phyloP scores from a whole-genome alignment of 2,329 filamentous ascomycete genomes.

The Cryoendolithus antarcticus region DNA sequence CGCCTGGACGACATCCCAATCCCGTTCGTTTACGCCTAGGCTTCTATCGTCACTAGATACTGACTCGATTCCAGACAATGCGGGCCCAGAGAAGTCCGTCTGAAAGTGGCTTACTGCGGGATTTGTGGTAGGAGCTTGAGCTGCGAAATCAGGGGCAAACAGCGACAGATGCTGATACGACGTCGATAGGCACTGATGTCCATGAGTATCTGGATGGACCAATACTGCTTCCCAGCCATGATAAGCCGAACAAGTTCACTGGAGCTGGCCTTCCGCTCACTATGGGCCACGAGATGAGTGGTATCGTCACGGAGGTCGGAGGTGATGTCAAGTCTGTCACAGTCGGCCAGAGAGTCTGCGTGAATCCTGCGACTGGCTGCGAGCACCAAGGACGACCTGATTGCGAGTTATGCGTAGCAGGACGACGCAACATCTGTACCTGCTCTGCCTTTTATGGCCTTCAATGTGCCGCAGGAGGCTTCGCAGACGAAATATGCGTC shows the following conservation, averaged over 20 bases:
- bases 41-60: neutral
- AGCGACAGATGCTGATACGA: no score
- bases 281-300: constrained; percentile 10
- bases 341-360: constrained; percentile 8
- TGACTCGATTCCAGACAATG: neutral
- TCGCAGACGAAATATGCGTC: constrained; percentile 18
- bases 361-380: constrained; percentile 9
- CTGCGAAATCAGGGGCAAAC: no score
- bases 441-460: constrained; percentile 6
- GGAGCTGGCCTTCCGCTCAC: constrained; percentile 7
- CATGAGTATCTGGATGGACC: constrained; percentile 15
- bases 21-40: constrained; percentile 3
- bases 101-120: constrained; percentile 9
- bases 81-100: constrained; percentile 7
- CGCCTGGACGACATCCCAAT: constrained; percentile 11
- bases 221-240: constrained; percentile 8
- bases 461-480: constrained; percentile 13
- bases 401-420: constrained; percentile 7
- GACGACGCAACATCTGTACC: constrained; percentile 6
- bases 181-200: constrained; percentile 6
- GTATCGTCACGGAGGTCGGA: constrained; percentile 8
- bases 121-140: constrained; percentile 8
- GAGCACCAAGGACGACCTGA: constrained; percentile 1
- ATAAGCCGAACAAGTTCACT: constrained; percentile 7
- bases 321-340: constrained; percentile 10